A percentile compares a stretch with the other conserved stretches of the same genome.
phyloP scores from a whole-genome alignment of 805 yeast species.

The Kodamaea restingae region DNA sequence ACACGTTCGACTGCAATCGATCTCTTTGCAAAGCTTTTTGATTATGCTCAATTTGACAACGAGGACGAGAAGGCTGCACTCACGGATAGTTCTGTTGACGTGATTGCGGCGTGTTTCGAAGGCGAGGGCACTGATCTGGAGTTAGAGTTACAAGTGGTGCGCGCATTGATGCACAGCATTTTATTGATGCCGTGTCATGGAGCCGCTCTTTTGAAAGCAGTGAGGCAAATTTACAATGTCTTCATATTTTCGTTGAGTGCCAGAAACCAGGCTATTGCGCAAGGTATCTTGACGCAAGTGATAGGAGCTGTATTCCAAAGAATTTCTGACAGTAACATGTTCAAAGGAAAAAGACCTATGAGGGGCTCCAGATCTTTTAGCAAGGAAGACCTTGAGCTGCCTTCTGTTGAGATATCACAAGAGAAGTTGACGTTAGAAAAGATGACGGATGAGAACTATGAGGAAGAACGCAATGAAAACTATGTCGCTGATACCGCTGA shows the following conservation, averaged over 20 bases:
- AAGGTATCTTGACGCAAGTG: constrained; percentile 90
- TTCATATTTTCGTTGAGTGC: constrained; percentile 80
- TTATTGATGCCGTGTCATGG: constrained; percentile 88
- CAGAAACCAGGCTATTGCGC: constrained; percentile 88
- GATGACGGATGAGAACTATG: constrained; percentile 45
- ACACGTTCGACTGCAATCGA: constrained; percentile 76
- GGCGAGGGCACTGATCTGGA: constrained; percentile 90
- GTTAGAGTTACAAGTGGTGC: constrained; percentile 87
- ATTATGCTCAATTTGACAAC: constrained; percentile 73
- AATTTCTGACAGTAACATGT: constrained; percentile 27
- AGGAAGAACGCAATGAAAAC: constrained; percentile 47
- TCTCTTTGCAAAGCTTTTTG: constrained; percentile 79
- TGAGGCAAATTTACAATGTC: constrained; percentile 89
- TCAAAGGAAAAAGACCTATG: constrained; percentile 2
- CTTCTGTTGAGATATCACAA: constrained; percentile 7
- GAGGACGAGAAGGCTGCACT: constrained; percentile 52
- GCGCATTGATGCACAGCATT: constrained; percentile 87
- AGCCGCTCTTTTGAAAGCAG: constrained; percentile 79
- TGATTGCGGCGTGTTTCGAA: constrained; percentile 78
- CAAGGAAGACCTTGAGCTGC: constrained; percentile 11
- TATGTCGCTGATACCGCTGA: constrained; percentile 49
- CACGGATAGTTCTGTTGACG: constrained; percentile 79
- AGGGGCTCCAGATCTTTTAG: constrained; percentile 9
- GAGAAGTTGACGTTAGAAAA: constrained; percentile 56
- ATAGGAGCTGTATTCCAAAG: constrained; percentile 82